These are phyloP conservation scores for Sinapis alba DNA, from an alignment of 441 rosid genomes.

Conservation along the genomic window DNA sequence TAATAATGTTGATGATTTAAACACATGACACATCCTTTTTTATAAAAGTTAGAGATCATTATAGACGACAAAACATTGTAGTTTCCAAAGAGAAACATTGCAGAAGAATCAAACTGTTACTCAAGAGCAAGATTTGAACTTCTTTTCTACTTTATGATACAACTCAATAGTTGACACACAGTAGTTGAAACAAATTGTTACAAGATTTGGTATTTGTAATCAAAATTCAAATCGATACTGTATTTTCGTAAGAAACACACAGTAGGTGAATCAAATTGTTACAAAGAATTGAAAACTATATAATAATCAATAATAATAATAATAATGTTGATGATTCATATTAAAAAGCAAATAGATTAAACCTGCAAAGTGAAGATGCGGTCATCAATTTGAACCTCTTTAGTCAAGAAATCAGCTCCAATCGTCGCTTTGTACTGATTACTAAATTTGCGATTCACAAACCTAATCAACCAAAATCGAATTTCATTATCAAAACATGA, in stretches of 20 bases:
- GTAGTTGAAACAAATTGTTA: background rate
- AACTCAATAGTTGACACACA: background rate
- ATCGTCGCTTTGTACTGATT: conserved; percentile 86
- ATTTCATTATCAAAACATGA: conserved; percentile 6
- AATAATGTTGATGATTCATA: conserved; percentile 13
- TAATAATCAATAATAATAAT: background rate
- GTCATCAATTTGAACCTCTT: conserved; percentile 80
- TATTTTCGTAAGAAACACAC: no score
- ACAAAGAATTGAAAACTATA: background rate
- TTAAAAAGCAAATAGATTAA: background rate
- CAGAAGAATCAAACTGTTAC: background rate
- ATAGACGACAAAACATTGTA: background rate
- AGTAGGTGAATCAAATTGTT: no score
- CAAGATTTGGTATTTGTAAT: no score
- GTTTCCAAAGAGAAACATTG: background rate
- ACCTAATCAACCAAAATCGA: conserved; percentile 46
- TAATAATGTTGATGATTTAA: background rate
- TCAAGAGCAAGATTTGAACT: background rate
- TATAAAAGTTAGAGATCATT: background rate
- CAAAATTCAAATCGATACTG: no score
- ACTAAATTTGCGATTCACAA: conserved; percentile 85
- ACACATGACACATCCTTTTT: background rate
- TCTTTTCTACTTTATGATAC: background rate
- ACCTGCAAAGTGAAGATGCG: conserved; percentile 85
- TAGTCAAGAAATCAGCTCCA: conserved; percentile 72